A percentile compares a stretch with the other conserved stretches of the same genome.
These are phyloP conservation scores for Trichoderma hamatum DNA, from an alignment of 2,329 filamentous ascomycete species.

Conservation along the genomic window DNA sequence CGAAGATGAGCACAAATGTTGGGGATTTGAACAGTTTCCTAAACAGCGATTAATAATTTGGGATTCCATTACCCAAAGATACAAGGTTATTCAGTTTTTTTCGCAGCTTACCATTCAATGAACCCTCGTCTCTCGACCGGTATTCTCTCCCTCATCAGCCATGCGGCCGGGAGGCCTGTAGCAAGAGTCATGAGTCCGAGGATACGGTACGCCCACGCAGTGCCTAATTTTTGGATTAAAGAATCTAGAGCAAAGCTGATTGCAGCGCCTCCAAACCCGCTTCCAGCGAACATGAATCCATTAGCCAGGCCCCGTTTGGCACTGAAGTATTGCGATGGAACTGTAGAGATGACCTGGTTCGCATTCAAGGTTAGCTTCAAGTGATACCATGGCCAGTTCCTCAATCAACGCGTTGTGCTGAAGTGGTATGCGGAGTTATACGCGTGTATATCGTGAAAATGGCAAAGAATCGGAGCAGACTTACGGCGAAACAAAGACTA, in stretches of 20 bases:
- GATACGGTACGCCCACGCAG: constrained; percentile 55
- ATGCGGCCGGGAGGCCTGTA: constrained; percentile 57
- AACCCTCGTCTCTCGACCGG: constrained; percentile 48
- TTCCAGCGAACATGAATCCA: constrained; percentile 51
- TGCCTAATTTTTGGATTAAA: constrained; percentile 45
- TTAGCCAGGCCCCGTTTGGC: constrained; percentile 54
- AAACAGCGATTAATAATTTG: not conserved
- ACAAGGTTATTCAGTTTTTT: not conserved
- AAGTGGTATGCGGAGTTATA: not conserved
- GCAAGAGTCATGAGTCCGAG: constrained; percentile 53
- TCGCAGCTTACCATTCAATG: constrained; percentile 13
- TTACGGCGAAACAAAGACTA: constrained; percentile 36
- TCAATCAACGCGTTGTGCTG: not conserved
- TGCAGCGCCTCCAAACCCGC: constrained; percentile 55
- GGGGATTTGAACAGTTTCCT: constrained; percentile 54
- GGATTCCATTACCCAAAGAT: not conserved
- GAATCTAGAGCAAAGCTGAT: constrained; percentile 49
- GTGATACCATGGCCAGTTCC: not conserved
- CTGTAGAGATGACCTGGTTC: constrained; percentile 45
- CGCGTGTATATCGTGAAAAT: not conserved
- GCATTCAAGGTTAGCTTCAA: constrained; percentile 5
- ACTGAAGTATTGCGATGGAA: constrained; percentile 55
- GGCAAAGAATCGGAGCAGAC: constrained; percentile 5
- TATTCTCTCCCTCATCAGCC: constrained; percentile 50
- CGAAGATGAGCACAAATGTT: constrained; percentile 54